Evolutionary conservation across 2,329 filamentous ascomycete species (phyloP), one percentile per base, ranked within the genome.

Genomic region (Sclerotinia nivalis): DNA sequence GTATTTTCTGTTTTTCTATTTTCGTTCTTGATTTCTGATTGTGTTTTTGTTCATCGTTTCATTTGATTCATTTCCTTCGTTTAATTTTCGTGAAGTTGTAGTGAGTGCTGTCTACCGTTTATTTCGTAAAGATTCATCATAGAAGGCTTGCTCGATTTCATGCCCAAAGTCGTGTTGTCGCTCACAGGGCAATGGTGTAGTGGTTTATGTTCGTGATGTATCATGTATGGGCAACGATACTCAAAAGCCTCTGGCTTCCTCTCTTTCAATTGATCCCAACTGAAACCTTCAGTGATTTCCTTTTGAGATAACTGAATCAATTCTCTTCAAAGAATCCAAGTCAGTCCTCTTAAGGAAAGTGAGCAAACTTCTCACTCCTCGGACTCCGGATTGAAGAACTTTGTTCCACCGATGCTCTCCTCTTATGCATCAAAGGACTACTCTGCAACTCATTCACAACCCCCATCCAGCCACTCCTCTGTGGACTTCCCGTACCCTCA

Each of bases 371-470:
- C 34, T 64, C 61, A 28, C 9, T 64, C 5, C 58, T 64, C 6
- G 58, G 49, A 50, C 58, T 69, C 25, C 58, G 58, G 1, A 62
- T 13, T 12, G 58, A 62, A 10, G 66, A 69, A n/a, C 47, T 55
- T 22, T 69, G 82, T 78, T 90, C 88, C 74, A 89, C 86, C 10
- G 85, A 88, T n/a, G 86, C 85, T 75, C 87, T 87, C 22, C 88
- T 83, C 75, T 87, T 85, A 64, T 87, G 86, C 81, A 90, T 84
- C 69, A 85, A 78, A 2, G 88, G 88, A 34, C 86, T 88, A 69
- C 80, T 84, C 77, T 89, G 87, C 64, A 90, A 80, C 75, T 90
- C 88, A 68, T 86, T 82, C 31, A 90, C 86, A 8, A 90, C 87
- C 37, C 87, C 87, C 28, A 86, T 85, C 88, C 88, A 90, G 37